These are phyloP conservation scores for Syzygium malaccense DNA, from an alignment of 441 rosid genomes.

Conservation along the genomic window DNA sequence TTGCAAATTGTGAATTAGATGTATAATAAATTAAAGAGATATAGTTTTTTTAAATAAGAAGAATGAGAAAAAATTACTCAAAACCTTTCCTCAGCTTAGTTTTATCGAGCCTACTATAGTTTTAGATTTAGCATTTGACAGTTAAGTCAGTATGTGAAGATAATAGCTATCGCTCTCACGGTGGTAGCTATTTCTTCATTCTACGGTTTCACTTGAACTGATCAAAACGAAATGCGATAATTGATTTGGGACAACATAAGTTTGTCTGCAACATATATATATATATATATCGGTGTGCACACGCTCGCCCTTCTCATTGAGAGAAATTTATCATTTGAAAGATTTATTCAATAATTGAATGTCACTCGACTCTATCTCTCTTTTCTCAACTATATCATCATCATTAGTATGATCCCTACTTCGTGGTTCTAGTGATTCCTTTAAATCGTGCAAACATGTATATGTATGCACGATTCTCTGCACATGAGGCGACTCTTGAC, in stretches of 20 bases:
- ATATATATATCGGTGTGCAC: not conserved
- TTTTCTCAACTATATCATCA: not conserved
- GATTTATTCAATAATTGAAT: not conserved
- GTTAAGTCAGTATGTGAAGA: too few species aligned
- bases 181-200: too few species aligned
- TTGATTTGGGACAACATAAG: not conserved
- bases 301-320: not conserved
- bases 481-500: not conserved
- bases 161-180: too few species aligned
- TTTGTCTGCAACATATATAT: not conserved
- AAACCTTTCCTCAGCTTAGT: too few species aligned
- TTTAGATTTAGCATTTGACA: too few species aligned
- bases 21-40: not conserved
- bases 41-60: not conserved
- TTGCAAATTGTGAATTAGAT: not conserved
- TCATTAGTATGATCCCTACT: not conserved
- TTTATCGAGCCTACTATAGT: too few species aligned
- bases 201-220: too few species aligned
- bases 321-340: not conserved
- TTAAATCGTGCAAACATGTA: not conserved
- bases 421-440: not conserved
- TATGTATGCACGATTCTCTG: not conserved
- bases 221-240: too few species aligned
- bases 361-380: not conserved
- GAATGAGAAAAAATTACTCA: not conserved